These are phyloP conservation scores for Kuraishia borneana DNA, from an alignment of 805 yeast species.

Conservation along the genomic window DNA sequence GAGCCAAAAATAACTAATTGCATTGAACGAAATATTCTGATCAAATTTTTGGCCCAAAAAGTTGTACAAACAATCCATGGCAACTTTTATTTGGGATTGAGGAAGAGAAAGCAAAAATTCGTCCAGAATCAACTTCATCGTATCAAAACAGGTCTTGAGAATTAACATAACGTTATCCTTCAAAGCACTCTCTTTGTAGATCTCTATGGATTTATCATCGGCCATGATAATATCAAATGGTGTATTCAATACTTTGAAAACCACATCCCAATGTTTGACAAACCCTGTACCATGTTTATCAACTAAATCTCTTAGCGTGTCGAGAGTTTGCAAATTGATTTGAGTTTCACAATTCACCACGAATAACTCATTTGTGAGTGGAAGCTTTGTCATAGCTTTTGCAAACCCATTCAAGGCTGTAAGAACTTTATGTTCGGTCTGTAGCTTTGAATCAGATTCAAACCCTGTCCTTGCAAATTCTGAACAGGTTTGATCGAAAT, in stretches of 20 bases:
- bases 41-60: constrained; percentile 67
- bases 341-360: constrained; percentile 54
- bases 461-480: constrained; percentile 30
- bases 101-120: constrained; percentile 76
- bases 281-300: constrained; percentile 65
- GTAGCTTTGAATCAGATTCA: constrained; percentile 7
- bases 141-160: constrained; percentile 63
- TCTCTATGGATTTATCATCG: constrained; percentile 9
- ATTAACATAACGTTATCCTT: constrained; percentile 39
- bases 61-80: constrained; percentile 61
- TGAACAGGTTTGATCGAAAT: constrained; percentile 40
- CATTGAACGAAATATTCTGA: constrained; percentile 79
- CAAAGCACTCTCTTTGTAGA: constrained; percentile 20
- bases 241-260: constrained; percentile 49
- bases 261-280: constrained; percentile 54
- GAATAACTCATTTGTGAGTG: constrained; percentile 27
- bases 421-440: constrained; percentile 38
- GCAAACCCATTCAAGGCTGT: constrained; percentile 35
- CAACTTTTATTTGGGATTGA: constrained; percentile 41
- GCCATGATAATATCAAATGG: constrained; percentile 38
- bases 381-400: constrained; percentile 24
- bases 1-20: constrained; percentile 87
- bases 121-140: constrained; percentile 73
- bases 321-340: constrained; percentile 48
- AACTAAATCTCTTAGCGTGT: constrained; percentile 59